Evolutionary conservation across 257 asterid species (phyloP).

Genomic region (Prunella vulgaris): DNA sequence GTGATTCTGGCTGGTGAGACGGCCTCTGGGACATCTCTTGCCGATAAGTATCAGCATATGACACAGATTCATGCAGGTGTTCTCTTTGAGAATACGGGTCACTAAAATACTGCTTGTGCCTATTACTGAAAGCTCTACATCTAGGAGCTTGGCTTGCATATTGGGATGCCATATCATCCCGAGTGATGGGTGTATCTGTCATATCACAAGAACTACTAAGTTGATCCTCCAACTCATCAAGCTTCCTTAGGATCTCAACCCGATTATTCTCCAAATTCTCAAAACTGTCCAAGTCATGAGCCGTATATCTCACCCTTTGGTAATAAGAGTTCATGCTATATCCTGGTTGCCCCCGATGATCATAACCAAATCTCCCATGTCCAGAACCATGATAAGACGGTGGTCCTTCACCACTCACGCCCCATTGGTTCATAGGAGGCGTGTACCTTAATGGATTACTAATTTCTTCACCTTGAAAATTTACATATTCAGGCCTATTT

Average conservation of each 20-base stretch:
- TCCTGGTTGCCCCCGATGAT: constrained; percentile 51
- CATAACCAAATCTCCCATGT: constrained; percentile 35
- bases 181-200: constrained; percentile 37
- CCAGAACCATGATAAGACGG: constrained; percentile 14
- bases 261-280: constrained; percentile 60
- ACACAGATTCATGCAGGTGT: constrained; percentile 35
- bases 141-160: constrained; percentile 31
- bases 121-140: constrained; percentile 30
- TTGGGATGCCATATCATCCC: constrained; percentile 34
- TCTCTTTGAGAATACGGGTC: constrained; percentile 39
- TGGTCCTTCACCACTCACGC: constrained; percentile 23
- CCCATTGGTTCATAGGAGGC: constrained; percentile 32
- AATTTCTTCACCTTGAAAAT: constrained; percentile 22
- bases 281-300: constrained; percentile 36
- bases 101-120: too few relatives aligned
- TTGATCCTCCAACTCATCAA: constrained; percentile 73
- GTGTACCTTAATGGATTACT: constrained; percentile 41
- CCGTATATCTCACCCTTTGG: constrained; percentile 33
- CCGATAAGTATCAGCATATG: neutral
- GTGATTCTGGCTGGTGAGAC: constrained; percentile 34
- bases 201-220: constrained; percentile 60
- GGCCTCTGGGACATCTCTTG: constrained; percentile 33
- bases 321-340: constrained; percentile 37
- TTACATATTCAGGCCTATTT: constrained; percentile 30
- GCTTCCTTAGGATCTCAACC: constrained; percentile 69